These are phyloP conservation scores for Diversispora eburnea DNA, from an alignment of 192 early-diverging fungal genomes.

Conservation along the genomic window DNA sequence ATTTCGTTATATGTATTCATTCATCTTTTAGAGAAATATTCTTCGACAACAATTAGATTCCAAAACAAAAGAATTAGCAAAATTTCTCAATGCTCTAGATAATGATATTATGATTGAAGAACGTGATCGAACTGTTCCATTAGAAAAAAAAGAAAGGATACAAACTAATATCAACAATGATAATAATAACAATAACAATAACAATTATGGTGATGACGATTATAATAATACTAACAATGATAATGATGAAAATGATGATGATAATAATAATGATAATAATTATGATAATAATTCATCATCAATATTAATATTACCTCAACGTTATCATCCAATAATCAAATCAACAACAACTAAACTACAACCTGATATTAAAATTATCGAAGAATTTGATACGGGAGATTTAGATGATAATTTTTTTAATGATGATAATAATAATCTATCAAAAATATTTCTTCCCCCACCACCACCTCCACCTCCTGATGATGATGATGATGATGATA, in stretches of 20 bases:
- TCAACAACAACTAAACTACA: conserved; percentile 11
- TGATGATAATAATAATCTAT: neutral
- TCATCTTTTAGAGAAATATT: conserved; percentile 42
- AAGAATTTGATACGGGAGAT: conserved; percentile 46
- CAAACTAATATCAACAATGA: neutral
- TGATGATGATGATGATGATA: conserved; percentile 32
- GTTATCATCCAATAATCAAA: neutral
- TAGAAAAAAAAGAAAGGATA: conserved; percentile 28
- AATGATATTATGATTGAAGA: conserved; percentile 30
- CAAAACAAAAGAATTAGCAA: conserved; percentile 48
- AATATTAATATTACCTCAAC: neutral
- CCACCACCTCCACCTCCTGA: neutral
- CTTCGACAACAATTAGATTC: conserved; percentile 52
- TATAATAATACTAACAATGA: no score
- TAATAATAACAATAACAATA: no score
- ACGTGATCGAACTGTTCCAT: conserved; percentile 7
- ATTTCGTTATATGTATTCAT: neutral
- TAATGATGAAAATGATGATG: neutral
- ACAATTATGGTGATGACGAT: no score
- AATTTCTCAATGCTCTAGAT: conserved; percentile 44
- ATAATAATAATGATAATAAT: neutral
- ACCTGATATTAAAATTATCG: conserved; percentile 34
- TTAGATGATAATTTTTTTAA: conserved; percentile 53
- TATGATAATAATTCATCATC: neutral
- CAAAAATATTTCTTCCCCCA: neutral